phyloP scores from a whole-genome alignment of 2,329 filamentous ascomycete species.

The Aspergillus tanneri region DNA sequence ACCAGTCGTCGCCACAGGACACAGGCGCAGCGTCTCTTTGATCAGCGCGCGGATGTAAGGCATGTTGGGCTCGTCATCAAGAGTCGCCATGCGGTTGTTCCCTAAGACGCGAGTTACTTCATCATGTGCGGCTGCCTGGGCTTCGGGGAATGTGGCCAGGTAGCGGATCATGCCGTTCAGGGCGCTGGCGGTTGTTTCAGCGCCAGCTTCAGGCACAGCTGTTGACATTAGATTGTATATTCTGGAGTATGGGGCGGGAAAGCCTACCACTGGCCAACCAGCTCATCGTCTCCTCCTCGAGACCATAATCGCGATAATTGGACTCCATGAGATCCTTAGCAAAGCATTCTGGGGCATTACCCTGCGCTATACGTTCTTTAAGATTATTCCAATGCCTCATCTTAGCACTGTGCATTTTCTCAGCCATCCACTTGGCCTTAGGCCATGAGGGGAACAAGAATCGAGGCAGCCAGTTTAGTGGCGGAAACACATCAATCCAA shows the following conservation, averaged over 20 bases:
- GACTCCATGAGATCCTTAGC: slow-evolving; percentile 2
- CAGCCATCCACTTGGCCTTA: not conserved
- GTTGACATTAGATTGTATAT: not conserved
- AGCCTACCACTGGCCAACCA: not conserved
- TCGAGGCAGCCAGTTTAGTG: not conserved
- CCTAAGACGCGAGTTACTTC: slow-evolving; percentile 1
- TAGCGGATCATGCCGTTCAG: slow-evolving; percentile 3
- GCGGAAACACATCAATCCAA: slow-evolving; percentile 1
- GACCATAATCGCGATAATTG: not conserved
- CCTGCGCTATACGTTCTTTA: not conserved
- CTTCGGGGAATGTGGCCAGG: slow-evolving; percentile 2
- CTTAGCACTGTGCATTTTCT: not conserved
- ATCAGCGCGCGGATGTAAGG: slow-evolving; percentile 3
- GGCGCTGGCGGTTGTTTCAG: slow-evolving; percentile 5
- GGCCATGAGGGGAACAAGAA: not conserved
- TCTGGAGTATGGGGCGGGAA: not conserved
- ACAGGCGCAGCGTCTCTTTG: slow-evolving; percentile 1
- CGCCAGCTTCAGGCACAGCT: slow-evolving; percentile 5
- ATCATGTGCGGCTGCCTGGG: not conserved
- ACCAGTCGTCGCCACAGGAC: not conserved
- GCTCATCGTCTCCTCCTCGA: not conserved
- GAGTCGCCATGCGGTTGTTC: not conserved
- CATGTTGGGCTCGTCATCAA: slow-evolving; percentile 2
- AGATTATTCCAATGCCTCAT: slow-evolving; percentile 3
- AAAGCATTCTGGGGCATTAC: slow-evolving; percentile 2